A percentile compares a stretch with the other conserved stretches of the same genome.
These are phyloP conservation scores for Malania oleifera DNA, from an alignment of 164 flowering plant species.

Conservation along the genomic window DNA sequence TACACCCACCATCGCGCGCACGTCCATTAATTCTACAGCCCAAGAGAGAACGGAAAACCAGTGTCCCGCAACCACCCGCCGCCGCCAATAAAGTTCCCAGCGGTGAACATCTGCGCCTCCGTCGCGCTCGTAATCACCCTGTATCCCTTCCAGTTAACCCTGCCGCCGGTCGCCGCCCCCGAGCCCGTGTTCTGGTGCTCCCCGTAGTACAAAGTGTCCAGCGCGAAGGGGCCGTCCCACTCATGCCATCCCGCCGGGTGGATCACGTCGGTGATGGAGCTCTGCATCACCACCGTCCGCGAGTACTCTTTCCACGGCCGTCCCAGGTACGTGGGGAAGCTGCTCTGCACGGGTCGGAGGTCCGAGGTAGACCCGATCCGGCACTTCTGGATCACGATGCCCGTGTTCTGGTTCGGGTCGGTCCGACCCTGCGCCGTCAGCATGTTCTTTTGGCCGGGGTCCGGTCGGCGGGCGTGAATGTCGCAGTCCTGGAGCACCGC, in stretches of 20 bases:
- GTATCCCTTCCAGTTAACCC: constrained; percentile 70
- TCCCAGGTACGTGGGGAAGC: constrained; percentile 58
- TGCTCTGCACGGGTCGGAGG: constrained; percentile 29
- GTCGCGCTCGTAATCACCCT: constrained; percentile 37
- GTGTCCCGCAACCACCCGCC: constrained; percentile 50
- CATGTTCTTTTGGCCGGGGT: constrained; percentile 62
- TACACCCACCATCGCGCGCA: too few species aligned
- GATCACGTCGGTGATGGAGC: constrained; percentile 44
- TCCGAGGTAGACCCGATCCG: constrained; percentile 60
- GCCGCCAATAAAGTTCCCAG: constrained; percentile 47
- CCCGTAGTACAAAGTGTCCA: constrained; percentile 47
- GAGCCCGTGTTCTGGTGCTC: constrained; percentile 68
- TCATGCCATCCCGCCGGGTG: constrained; percentile 65
- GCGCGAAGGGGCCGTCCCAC: constrained; percentile 65
- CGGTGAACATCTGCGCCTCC: constrained; percentile 47
- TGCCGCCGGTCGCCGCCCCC: constrained; percentile 47
- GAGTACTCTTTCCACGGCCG: constrained; percentile 82
- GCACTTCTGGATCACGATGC: constrained; percentile 63
- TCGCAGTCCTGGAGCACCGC: constrained; percentile 62
- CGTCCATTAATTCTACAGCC: constrained; percentile 20
- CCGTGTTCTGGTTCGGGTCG: constrained; percentile 83
- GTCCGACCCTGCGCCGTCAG: constrained; percentile 70
- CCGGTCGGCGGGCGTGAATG: constrained; percentile 67
- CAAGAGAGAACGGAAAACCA: constrained; percentile 59
- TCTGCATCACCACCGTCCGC: constrained; percentile 62